Percentiles rank a stretch among this genome's conserved stretches.
Conservation (phyloP, 1,139 yeast species). For the Scheffersomyces illinoinensis region DNA sequence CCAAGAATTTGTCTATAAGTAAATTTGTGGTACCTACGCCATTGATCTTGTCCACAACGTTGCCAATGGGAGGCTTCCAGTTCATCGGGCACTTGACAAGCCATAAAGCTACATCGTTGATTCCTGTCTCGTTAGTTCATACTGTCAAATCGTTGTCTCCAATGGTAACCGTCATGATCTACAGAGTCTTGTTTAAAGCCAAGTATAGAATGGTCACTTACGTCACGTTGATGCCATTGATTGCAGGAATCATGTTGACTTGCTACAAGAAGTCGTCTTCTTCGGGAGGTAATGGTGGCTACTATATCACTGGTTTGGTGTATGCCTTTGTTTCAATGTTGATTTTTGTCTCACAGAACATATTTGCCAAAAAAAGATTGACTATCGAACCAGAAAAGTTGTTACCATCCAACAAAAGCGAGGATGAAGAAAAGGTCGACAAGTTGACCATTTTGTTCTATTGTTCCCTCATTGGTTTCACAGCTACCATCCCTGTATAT, state of each 20-base stretch:
- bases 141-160: conserved; percentile 92
- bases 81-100: conserved; percentile 87
- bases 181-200: conserved; percentile 58
- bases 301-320: conserved; percentile 61
- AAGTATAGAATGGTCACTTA: conserved; percentile 69
- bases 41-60: conserved; percentile 62
- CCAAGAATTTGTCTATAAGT: conserved; percentile 26
- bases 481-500: conserved; percentile 77
- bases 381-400: conserved; percentile 38
- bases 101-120: conserved; percentile 82
- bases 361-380: conserved; percentile 81
- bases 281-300: conserved; percentile 15
- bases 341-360: conserved; percentile 88
- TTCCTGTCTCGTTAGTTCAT: conserved; percentile 90
- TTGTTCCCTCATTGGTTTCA: conserved; percentile 81
- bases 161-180: conserved; percentile 79
- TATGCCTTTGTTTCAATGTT: conserved; percentile 82
- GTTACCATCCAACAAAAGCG: conserved; percentile 16
- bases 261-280: conserved; percentile 51
- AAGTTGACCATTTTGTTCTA: conserved; percentile 81
- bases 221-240: conserved; percentile 71
- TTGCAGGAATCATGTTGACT: conserved; percentile 81
- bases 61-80: conserved; percentile 94
- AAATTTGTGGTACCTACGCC: conserved; percentile 52
- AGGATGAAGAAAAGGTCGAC: conserved; percentile 56